Base-by-base conservation (phyloP, 1,284 basidiomycete genomes). In the Athelia psychrophila region DNA sequence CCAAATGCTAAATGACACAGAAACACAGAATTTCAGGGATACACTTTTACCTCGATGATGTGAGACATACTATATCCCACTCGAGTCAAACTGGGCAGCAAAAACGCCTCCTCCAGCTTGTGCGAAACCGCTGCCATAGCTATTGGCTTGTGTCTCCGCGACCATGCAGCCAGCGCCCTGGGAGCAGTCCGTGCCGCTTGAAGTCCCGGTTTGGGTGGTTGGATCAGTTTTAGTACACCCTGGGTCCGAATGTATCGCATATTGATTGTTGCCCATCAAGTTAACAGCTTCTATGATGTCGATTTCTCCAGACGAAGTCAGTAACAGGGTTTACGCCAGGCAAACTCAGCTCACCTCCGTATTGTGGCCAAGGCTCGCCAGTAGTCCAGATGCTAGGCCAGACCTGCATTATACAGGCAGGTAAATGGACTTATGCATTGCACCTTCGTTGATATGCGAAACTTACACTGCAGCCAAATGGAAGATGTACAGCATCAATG, bases 51-150 rank as follows among this genome's bases (percentile, higher is more conserved):
- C 5, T 5, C n/a, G n/a, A 6, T 8, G 6, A 42, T n/a, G n/a
- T 42, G n/a, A 42, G 65, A 82, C 84, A 73, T 65, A 82, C 74
- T 67, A 83, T 22, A 86, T 72, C 3, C 78, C 86, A 3, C 76
- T 63, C 1, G 74, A 66, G 36, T 87, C 86, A 58, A 87, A 82
- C 61, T 89, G 86, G 5, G 82, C 71, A 0, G 86, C 86, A 65
- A 76, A 92, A 1, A 90, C 84, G 0, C 89, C 89, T 22, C 90
- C 90, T 15, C 88, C 86, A 1, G 80, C 82, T 0, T 68, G 54
- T 0, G 80, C 78, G 59, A 93, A 92, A 5, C 71, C 77, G 5
- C 58, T 59, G 0, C 79, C 80, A 59, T 76, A 91, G 58, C 82
- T 86, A 53, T 82, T 82, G 10, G 72, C 67, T 53, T 78, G 78